These are phyloP conservation scores for Aristolochia contorta DNA, from an alignment of 164 flowering plant genomes.

Conservation along the genomic window DNA sequence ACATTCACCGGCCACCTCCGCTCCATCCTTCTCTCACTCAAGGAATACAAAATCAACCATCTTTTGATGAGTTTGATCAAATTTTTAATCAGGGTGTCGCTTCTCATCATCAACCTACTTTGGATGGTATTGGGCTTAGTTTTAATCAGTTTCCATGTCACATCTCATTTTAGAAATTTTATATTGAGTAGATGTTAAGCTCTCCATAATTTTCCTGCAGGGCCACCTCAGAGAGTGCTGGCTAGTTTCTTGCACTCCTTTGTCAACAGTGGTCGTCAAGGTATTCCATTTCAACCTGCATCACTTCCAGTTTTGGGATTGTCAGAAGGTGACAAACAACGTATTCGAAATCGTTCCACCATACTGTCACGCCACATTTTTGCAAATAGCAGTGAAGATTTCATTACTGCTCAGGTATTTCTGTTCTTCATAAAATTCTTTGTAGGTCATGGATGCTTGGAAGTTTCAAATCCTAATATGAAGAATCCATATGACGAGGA, in stretches of 20 bases:
- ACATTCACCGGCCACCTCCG: conserved; percentile 38
- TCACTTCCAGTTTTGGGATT: conserved; percentile 70
- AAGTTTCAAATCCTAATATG: neutral
- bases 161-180: neutral
- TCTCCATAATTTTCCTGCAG: conserved; percentile 26
- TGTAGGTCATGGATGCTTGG: no score
- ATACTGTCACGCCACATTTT: conserved; percentile 94
- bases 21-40: conserved; percentile 24
- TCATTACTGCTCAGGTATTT: conserved; percentile 73
- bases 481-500: neutral
- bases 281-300: conserved; percentile 63
- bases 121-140: conserved; percentile 41
- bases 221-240: conserved; percentile 81
- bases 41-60: conserved; percentile 17
- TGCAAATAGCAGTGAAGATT: conserved; percentile 87
- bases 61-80: conserved; percentile 25
- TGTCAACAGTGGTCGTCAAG: conserved; percentile 69
- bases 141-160: no score
- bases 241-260: conserved; percentile 83
- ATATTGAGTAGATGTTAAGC: neutral
- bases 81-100: conserved; percentile 18
- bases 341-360: conserved; percentile 91
- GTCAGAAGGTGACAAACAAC: conserved; percentile 80
- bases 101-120: conserved; percentile 39
- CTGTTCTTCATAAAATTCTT: neutral